Percentiles rank a stretch among this genome's conserved stretches.
Evolutionary conservation across 2,329 filamentous ascomycete species (phyloP).

Genomic region (Xylariaceae sp.): DNA sequence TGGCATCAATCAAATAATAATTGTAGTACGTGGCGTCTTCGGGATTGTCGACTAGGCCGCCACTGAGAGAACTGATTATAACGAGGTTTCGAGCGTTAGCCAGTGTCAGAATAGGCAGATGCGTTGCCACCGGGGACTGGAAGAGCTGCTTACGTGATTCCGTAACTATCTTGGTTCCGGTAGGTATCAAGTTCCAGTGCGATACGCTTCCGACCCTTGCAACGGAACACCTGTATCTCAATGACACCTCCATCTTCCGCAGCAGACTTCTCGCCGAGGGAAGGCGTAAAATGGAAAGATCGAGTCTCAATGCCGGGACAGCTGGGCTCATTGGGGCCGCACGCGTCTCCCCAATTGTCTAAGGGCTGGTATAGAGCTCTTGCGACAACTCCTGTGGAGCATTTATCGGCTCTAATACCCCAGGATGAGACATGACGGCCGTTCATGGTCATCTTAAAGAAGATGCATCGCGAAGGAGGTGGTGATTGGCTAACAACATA

Average conservation of each 20-base stretch:
- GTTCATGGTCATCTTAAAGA: constrained; percentile 53
- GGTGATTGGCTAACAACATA: constrained; percentile 39
- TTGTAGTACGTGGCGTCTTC: constrained; percentile 48
- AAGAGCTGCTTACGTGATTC: constrained; percentile 43
- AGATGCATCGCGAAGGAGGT: constrained; percentile 38
- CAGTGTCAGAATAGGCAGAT: neutral
- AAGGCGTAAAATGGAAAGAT: constrained; percentile 45
- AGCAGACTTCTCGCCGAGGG: constrained; percentile 33
- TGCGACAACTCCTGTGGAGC: constrained; percentile 37
- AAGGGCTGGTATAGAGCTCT: constrained; percentile 46
- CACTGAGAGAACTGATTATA: constrained; percentile 42
- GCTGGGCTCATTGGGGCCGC: constrained; percentile 32
- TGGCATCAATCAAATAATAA: constrained; percentile 47
- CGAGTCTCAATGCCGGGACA: constrained; percentile 42
- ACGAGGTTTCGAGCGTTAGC: constrained; percentile 1
- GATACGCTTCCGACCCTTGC: constrained; percentile 41
- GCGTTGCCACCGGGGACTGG: neutral
- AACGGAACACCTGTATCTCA: constrained; percentile 48
- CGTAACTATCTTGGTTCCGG: constrained; percentile 44
- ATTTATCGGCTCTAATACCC: constrained; percentile 40
- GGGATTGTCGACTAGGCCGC: constrained; percentile 48
- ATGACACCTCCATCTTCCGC: constrained; percentile 52
- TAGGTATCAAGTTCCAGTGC: constrained; percentile 40
- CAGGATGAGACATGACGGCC: constrained; percentile 47
- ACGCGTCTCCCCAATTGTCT: constrained; percentile 36